Evolutionary conservation across 2,329 filamentous ascomycete genomes (phyloP), one percentile per base, ranked within the genome.

Genomic region (Hypoxylon sp.): DNA sequence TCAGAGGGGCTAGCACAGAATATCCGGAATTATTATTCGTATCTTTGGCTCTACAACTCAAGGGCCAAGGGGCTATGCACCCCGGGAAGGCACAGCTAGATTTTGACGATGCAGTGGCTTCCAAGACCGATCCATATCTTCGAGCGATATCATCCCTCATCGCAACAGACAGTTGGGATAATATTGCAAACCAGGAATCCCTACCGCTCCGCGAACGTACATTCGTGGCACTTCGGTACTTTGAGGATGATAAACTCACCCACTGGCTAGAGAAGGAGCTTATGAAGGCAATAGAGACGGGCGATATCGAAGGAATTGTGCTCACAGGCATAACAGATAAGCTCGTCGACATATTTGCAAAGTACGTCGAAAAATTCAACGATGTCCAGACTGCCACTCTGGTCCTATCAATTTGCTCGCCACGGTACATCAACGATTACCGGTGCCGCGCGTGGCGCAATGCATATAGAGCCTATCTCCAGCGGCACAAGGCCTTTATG

Each of bases 331-430:
- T 97, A 66, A 90, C 89, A 2, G 91, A 93, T 71, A 84, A 84
- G 59, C 85, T 91, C 57, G 89, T 94, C 64, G 91, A 94, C 76
- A 88, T 96, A 17, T 87, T 95, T 66, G 91, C 92, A 67, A 88
- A 88, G 55, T 94, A 94, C 78, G 86, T 96, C 50, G 86, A 90
- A 73, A 91, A 91, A 72, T 94, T 91, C 77, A 86, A 90, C 75
- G 93, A 95, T 78, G 85, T 93, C 24, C 93, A 97, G 80, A 94
- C 92, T 1, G 91, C 92, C 1, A 91, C 92, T 0, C 84, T 96
- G 1, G 87, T 93, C 66, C 87, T 92, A 63, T 91, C 91, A 11
- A 90, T 92, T 77, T 92, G 91, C 72, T 88, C 90, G 63, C 93
- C 93, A 0, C 86, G 89, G 8, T 95, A 93, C 79, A 90, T 95